Conservation (phyloP, 306 rosid species). For the Casuarina glauca region DNA sequence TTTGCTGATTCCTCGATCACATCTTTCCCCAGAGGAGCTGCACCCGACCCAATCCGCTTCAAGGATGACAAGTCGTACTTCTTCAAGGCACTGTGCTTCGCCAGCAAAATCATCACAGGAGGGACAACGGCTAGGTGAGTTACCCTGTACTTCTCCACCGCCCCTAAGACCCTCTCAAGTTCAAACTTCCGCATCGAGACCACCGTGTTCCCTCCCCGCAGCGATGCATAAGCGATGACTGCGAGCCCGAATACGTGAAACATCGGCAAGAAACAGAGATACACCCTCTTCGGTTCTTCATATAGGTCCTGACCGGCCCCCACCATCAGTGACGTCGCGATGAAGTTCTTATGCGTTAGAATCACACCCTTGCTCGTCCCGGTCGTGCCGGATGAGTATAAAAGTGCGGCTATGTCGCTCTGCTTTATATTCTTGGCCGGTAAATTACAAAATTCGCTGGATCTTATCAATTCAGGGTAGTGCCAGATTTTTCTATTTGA, state of each 20-base stretch:
- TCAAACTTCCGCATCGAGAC: slow-evolving; percentile 45
- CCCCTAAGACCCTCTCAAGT: slow-evolving; percentile 34
- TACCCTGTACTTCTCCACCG: slow-evolving; percentile 39
- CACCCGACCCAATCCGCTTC: slow-evolving; percentile 35
- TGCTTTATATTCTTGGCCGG: slow-evolving; percentile 18
- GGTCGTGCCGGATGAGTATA: slow-evolving; percentile 58
- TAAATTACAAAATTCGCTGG: slow-evolving; percentile 3
- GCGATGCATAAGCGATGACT: slow-evolving; percentile 32
- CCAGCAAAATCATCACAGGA: slow-evolving; percentile 40
- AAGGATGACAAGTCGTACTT: slow-evolving; percentile 43
- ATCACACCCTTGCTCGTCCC: slow-evolving; percentile 56
- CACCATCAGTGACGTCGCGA: slow-evolving; percentile 32
- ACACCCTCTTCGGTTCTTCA: slow-evolving; percentile 37
- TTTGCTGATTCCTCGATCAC: slow-evolving; percentile 40
- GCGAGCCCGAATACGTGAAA: slow-evolving; percentile 43
- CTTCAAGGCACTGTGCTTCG: slow-evolving; percentile 25
- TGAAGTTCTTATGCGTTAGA: slow-evolving; percentile 54
- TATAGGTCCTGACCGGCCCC: slow-evolving; percentile 34
- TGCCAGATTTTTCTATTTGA: slow-evolving; percentile 8
- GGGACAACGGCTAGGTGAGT: slow-evolving; percentile 42
- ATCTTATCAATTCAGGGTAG: slow-evolving; percentile 32
- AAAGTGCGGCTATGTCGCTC: slow-evolving; percentile 45
- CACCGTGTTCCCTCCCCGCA: slow-evolving; percentile 44
- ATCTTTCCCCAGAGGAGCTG: slow-evolving; percentile 48
- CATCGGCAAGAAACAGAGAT: slow-evolving; percentile 50